Evolutionary conservation across 2,329 filamentous ascomycete genomes (phyloP), one percentile per base, ranked within the genome.

Genomic region (Colletotrichum musae): DNA sequence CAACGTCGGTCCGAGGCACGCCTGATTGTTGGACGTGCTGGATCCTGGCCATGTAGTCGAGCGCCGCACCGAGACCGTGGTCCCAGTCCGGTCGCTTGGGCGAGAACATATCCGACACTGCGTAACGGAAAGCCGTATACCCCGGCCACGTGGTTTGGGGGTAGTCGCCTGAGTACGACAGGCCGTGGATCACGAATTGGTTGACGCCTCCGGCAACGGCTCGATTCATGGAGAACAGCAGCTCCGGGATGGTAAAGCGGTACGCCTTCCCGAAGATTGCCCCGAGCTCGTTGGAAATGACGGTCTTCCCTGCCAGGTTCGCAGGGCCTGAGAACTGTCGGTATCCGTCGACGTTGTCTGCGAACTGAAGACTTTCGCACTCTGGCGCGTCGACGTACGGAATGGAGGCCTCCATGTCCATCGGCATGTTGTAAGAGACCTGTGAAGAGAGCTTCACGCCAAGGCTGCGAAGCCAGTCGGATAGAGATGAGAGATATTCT

Each of bases 61-160:
- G 15, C 1, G 18, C 58, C n/a, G 56, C 50, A 2, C 41, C 24
- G 4, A 70, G 36, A 0, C 62, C 63, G 6, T 61, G 6, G 2
- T 78, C 75, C 81, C 81, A 86, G 1, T 76, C 79, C 1, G 84
- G 84, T 57, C 84, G 80, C 6, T 80, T 76, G 0, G 73, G 75
- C 5, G 76, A 76, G 66, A 81, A 79, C 74, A 81, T 78, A n/a
- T 83, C 81, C 0, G 79, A 78, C 62, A 81, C 85, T 0, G 75
- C 48, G 68, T 83, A 86, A 6, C 60, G 66, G 65, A 86, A 86
- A 0, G 83, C 77, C 0, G 80, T 81, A 59, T 80, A 84, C 0
- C 81, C 82, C 0, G 85, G 85, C 84, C 85, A 87, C 0, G 85
- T 86, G 0, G 85, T 86, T 57, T 82, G 80, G 0, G 73, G 73